A percentile compares a stretch with the other conserved stretches of the same genome.
Evolutionary conservation across 2,329 filamentous ascomycete genomes (phyloP).

Genomic region (Calcarisporium arbuscula): DNA sequence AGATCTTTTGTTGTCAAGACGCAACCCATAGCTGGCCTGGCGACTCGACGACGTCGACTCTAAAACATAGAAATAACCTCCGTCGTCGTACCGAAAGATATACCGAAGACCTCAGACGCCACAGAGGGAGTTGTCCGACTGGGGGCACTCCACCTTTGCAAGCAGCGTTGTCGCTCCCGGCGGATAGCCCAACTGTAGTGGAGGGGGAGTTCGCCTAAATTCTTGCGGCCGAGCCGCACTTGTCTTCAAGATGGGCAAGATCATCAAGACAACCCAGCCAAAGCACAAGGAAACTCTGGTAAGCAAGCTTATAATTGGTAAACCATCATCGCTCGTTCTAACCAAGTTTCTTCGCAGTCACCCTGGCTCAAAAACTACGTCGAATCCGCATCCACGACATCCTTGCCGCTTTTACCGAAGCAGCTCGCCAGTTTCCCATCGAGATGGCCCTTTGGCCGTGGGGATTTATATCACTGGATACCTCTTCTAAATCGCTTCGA

Average conservation of each 20-base stretch:
- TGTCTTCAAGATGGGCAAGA: slow-evolving; percentile 59
- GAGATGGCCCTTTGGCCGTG: slow-evolving; percentile 90
- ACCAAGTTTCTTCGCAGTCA: slow-evolving; percentile 50
- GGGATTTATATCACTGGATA: slow-evolving; percentile 98
- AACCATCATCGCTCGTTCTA: slow-evolving; percentile 1
- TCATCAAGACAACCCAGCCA: slow-evolving; percentile 59
- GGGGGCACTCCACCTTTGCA: slow-evolving; percentile 24
- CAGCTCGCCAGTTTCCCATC: slow-evolving; percentile 76
- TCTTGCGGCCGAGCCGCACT: slow-evolving; percentile 53
- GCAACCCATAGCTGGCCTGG: no score
- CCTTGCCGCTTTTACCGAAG: slow-evolving; percentile 70
- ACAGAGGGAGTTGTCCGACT: slow-evolving; percentile 22
- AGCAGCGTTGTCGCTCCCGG: slow-evolving; percentile 34
- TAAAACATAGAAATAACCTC: no score
- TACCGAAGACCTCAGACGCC: not conserved
- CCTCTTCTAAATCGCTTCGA: slow-evolving; percentile 90
- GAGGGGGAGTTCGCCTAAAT: slow-evolving; percentile 47
- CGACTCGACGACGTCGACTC: no score
- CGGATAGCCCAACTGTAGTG: slow-evolving; percentile 40
- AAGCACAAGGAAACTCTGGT: slow-evolving; percentile 65
- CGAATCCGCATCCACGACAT: slow-evolving; percentile 57
- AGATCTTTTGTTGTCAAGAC: no score
- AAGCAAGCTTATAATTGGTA: slow-evolving; percentile 22
- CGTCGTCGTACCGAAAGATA: no score
- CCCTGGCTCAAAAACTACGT: slow-evolving; percentile 82